Base-by-base conservation (phyloP, 2,329 filamentous ascomycete genomes). In the Metarhizium rileyi region DNA sequence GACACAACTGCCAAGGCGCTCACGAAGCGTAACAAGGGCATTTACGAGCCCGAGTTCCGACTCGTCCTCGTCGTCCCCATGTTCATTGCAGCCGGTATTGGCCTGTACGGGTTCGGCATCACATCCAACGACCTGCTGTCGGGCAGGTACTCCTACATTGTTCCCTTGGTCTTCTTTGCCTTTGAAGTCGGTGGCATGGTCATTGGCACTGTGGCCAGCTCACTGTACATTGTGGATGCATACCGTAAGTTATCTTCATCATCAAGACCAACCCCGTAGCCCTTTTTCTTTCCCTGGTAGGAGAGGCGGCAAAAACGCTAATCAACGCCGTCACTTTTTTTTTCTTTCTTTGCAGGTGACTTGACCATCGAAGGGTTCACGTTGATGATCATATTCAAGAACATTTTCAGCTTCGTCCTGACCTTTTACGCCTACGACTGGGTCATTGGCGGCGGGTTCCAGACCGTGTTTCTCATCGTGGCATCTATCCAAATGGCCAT, bases 1-100 rank as follows among this genome's bases (percentile, higher is more conserved):
- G 90, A 97, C 64, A 81, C 76, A 65, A 83, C 78, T 48, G 87
- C 86, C 33, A 80, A 76, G 48, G 71, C 71, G 44, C 74, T 95
- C 70, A 90, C 89, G 20, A 76, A 76, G 50, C 72, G 75, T 53
- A 96, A 97, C 67, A 74, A 74, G 14, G 90, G 90, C 46, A 75
- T 89, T 50, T 95, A 94, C 62, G 90, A 96, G 67, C 90, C 91
- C 1, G 91, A 96, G 63, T 96, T 95, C 65, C 79, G 90, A 18
- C 81, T 96, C 52, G 59, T 93, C 7, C 77, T 97, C 2, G 86
- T 95, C 0, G 70, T 93, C 2, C 89, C 90, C 4, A 89, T 93
- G 72, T 70, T 94, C 40, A 66, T 95, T 2, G 77, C 91, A 51
- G 86, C 87, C 14, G 81, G 83, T 45, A 80, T 84, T 14, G 90